Conservation (phyloP, 257 asterid genomes). For the Handroanthus guayacan region DNA sequence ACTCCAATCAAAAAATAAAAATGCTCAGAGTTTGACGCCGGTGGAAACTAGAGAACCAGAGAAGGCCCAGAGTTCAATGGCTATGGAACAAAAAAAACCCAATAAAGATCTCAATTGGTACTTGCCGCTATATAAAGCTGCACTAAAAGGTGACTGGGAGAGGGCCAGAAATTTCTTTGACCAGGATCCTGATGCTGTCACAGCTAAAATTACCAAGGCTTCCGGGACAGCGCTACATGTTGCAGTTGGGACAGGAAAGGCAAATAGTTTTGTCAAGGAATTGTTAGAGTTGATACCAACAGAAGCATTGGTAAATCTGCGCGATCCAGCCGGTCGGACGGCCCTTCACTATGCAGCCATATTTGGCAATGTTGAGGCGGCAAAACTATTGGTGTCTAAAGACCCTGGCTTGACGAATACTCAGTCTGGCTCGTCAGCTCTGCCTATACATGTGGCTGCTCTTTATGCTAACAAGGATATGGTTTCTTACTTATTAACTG, state of each 20-base stretch:
- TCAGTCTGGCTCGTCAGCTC: background rate
- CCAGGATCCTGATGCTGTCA: conserved; percentile 45
- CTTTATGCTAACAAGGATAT: conserved; percentile 49
- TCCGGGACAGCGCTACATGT: conserved; percentile 48
- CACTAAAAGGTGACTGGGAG: conserved; percentile 49
- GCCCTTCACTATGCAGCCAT: conserved; percentile 38
- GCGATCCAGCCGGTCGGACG: conserved; percentile 43
- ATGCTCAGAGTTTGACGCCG: conserved; percentile 2
- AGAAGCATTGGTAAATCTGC: conserved; percentile 35
- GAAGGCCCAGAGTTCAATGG: conserved; percentile 20
- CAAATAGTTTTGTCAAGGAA: conserved; percentile 42
- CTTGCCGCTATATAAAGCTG: conserved; percentile 50
- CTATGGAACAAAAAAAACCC: conserved; percentile 34
- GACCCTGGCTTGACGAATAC: conserved; percentile 37
- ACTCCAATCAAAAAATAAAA: conserved; percentile 30
- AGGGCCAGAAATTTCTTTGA: conserved; percentile 45
- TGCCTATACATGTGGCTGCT: conserved; percentile 49
- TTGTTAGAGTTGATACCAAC: conserved; percentile 42
- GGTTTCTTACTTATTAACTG: conserved; percentile 46
- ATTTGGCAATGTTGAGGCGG: conserved; percentile 38
- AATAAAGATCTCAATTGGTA: conserved; percentile 48
- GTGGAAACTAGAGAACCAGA: conserved; percentile 35
- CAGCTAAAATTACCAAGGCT: conserved; percentile 46
- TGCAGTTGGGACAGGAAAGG: conserved; percentile 45
- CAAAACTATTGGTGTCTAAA: conserved; percentile 38